Base-by-base conservation (phyloP, 371 early-diverging fungal species). In the Mucor irregularis region DNA sequence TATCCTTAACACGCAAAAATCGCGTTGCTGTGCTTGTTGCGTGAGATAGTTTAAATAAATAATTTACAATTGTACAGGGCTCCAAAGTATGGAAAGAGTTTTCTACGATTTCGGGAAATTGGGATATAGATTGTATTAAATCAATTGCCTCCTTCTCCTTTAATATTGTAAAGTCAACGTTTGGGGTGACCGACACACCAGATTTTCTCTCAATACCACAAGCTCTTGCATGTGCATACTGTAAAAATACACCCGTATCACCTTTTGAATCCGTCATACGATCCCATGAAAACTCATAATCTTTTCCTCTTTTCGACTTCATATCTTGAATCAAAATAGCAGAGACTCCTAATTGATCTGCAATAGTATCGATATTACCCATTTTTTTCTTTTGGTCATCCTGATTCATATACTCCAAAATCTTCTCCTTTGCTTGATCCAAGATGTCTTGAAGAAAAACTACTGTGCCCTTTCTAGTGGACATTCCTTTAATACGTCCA, bases 391-490 rank as follows among this genome's bases (percentile, higher is more conserved):
- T 81, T 63, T 91, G 92, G 56, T 74, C 66, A 14, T 61, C 44
- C 53, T 79, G 69, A 47, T 81, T 81, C 91, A 99, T 97, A 33
- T 89, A 89, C 3, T 84, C 87, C 43, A 88, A 73, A 85, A 98
- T 96, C 25, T 85, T 89, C 24, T 89, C 87, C 67, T 92, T 81
- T 25, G 94, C 88, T 6, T 85, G 82, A 56, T 93, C 88, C 33
- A 99, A 77, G 43, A 99, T 94, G 63, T 99, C 99, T 55, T 97
- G 88, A 43, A 99, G 78, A 74, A 99, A 98, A 3, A 99, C 93
- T 2, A 90, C 99, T 0, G 85, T 92, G 14, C 99, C 99, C 58
- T 88, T 90, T 45, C 99, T 85, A 7, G 99, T 99, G 24, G 91
- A 93, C 97, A 99, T 97, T 58, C 95, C 93, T 30, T 89, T 85